Evolutionary conservation across 331 rosid genomes (phyloP).

Genomic region (Malus hybrid): DNA sequence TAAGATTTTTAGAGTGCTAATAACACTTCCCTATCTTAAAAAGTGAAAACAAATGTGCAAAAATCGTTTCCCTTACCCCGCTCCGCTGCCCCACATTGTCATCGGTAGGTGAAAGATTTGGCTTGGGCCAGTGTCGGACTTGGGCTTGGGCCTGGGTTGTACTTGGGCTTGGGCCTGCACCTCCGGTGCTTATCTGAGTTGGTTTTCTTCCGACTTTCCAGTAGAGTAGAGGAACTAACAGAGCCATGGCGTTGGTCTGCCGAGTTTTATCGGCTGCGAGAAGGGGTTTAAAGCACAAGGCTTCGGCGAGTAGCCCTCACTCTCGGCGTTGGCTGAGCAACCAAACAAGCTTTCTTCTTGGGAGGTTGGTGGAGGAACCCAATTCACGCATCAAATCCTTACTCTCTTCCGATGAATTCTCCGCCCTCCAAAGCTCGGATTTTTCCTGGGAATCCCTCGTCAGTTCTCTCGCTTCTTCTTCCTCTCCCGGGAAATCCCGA

Average conservation of each 20-base stretch:
- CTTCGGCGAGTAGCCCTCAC: background rate
- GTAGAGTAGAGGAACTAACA: background rate
- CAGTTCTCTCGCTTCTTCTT: conserved; percentile 32
- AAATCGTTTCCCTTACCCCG: no score
- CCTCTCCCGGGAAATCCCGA: conserved; percentile 36
- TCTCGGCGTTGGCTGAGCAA: conserved; percentile 10
- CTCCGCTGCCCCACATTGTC: no score
- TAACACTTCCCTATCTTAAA: no score
- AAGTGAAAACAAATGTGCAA: no score
- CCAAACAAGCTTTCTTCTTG: conserved; percentile 16
- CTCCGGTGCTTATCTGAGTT: background rate
- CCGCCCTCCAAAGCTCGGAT: conserved; percentile 23
- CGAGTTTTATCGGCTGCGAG: conserved; percentile 28
- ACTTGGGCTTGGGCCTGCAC: background rate
- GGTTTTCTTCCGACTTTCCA: background rate
- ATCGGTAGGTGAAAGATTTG: background rate
- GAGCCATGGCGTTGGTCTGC: conserved; percentile 26
- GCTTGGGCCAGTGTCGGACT: no score
- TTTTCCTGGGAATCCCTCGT: conserved; percentile 37
- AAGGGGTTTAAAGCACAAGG: background rate
- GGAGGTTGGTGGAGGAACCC: conserved; percentile 40
- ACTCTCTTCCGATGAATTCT: conserved; percentile 32
- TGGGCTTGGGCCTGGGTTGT: background rate
- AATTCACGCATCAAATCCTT: conserved; percentile 32
- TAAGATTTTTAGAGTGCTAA: no score